Percentiles rank a stretch among this genome's conserved stretches.
Conservation (phyloP, 192 early-diverging fungal genomes). For the Phlyctochytrium planicorne region DNA sequence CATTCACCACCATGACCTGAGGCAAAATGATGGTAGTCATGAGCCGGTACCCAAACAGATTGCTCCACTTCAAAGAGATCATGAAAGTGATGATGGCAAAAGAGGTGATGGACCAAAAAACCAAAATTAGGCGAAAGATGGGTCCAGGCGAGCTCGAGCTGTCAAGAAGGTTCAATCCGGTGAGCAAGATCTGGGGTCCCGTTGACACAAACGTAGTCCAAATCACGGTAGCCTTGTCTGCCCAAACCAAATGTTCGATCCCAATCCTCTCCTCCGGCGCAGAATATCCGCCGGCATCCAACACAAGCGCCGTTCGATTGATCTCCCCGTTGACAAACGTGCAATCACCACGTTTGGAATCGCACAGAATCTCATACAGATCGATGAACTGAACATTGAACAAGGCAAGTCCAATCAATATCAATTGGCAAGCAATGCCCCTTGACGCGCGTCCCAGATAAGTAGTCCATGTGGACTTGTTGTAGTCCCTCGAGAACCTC, state of each 20-base stretch:
- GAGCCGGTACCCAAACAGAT: conserved; percentile 6
- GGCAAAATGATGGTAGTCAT: conserved; percentile 11
- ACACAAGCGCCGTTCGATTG: too few species aligned
- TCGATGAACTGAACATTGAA: conserved; percentile 13
- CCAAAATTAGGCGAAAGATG: conserved; percentile 6
- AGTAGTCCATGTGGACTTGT: not conserved
- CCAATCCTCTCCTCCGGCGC: too few species aligned
- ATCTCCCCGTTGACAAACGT: too few species aligned
- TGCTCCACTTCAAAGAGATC: not conserved
- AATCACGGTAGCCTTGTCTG: too few species aligned
- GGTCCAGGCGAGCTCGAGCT: not conserved
- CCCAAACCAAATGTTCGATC: too few species aligned
- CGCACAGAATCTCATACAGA: too few species aligned
- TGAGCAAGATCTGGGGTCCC: conserved; percentile 17
- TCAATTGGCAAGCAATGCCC: conserved; percentile 18
- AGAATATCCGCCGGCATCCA: conserved; percentile 4
- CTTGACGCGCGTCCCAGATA: not conserved
- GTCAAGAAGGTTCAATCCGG: conserved; percentile 8
- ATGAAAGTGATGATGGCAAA: conserved; percentile 12
- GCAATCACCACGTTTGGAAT: too few species aligned
- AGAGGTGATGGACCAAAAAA: conserved; percentile 17
- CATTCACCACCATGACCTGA: conserved; percentile 18
- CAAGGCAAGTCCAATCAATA: conserved; percentile 14
- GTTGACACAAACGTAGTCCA: conserved; percentile 7
- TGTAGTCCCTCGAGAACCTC: not conserved